Percentiles rank a stretch among this genome's conserved stretches.
Evolutionary conservation across 1,284 basidiomycete species (phyloP).

Genomic region (Coniophora puteana): DNA sequence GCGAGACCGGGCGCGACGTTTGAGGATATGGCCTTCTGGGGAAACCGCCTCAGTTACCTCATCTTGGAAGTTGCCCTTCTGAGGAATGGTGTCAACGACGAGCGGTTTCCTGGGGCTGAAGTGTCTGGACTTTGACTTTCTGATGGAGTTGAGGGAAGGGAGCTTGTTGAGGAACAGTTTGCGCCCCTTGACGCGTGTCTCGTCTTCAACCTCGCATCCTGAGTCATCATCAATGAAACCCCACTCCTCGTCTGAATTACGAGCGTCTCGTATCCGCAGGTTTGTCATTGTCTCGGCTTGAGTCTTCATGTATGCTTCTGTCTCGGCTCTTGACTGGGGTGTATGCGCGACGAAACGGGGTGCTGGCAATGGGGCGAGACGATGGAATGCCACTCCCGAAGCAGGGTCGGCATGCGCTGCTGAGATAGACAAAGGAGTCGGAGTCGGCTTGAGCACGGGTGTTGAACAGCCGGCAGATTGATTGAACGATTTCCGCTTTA

Average conservation of each 20-base stretch:
- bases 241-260: slow-evolving; percentile 40
- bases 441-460: slow-evolving; percentile 40
- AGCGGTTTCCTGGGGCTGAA: slow-evolving; percentile 22
- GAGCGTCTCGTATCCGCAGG: slow-evolving; percentile 57
- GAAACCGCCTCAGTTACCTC: slow-evolving; percentile 68
- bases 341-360: slow-evolving; percentile 51
- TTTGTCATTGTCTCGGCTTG: slow-evolving; percentile 66
- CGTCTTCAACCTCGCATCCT: slow-evolving; percentile 42
- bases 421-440: slow-evolving; percentile 48
- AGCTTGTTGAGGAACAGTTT: slow-evolving; percentile 22
- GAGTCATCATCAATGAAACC: slow-evolving; percentile 41
- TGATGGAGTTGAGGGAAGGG: slow-evolving; percentile 16
- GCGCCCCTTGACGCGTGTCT: slow-evolving; percentile 27
- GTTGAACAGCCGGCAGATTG: slow-evolving; percentile 32
- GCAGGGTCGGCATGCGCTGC: slow-evolving; percentile 31
- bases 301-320: slow-evolving; percentile 54
- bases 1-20: slow-evolving; percentile 64
- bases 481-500: slow-evolving; percentile 58
- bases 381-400: slow-evolving; percentile 44
- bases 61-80: slow-evolving; percentile 35
- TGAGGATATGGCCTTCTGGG: slow-evolving; percentile 67
- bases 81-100: slow-evolving; percentile 26
- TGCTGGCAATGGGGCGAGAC: slow-evolving; percentile 60
- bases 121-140: slow-evolving; percentile 22
- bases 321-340: slow-evolving; percentile 58